Conservation (phyloP, 148 eudicot species). For the Beta vulgaris region DNA sequence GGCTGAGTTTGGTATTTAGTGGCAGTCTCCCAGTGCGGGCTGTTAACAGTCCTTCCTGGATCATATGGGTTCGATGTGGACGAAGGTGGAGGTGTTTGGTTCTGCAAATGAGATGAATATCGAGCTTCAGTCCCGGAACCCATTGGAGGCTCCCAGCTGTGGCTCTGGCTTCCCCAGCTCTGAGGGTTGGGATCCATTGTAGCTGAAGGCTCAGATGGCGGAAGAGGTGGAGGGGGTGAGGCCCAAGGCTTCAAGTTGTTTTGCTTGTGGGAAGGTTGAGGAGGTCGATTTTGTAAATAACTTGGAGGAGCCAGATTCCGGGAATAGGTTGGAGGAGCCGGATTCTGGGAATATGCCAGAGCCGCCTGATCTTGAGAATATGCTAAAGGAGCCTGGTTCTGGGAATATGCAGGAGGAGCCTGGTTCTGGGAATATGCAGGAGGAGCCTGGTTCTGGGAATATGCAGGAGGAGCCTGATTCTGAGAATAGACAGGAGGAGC, state of each 20-base stretch:
- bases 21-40: background rate
- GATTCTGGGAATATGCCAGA: too few relatives aligned
- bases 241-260: background rate
- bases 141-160: background rate
- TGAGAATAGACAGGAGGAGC: background rate
- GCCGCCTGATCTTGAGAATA: constrained; percentile 7
- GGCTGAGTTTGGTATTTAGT: background rate
- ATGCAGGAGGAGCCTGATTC: background rate
- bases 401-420: background rate
- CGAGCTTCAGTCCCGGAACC: constrained; percentile 1
- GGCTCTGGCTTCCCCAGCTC: constrained; percentile 13
- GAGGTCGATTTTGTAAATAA: constrained; percentile 1
- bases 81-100: constrained; percentile 10
- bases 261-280: constrained; percentile 15
- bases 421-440: background rate
- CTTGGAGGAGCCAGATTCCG: background rate
- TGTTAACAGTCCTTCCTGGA: background rate
- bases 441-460: constrained; percentile 3
- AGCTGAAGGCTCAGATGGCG: background rate
- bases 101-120: constrained; percentile 17
- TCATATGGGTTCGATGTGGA: background rate
- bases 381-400: background rate
- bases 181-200: background rate
- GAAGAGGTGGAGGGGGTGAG: constrained; percentile 10
- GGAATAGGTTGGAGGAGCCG: background rate